A percentile compares a stretch with the other conserved stretches of the same genome.
Evolutionary conservation across 148 eudicot species (phyloP).

Genomic region (Heliamphora exappendiculata): DNA sequence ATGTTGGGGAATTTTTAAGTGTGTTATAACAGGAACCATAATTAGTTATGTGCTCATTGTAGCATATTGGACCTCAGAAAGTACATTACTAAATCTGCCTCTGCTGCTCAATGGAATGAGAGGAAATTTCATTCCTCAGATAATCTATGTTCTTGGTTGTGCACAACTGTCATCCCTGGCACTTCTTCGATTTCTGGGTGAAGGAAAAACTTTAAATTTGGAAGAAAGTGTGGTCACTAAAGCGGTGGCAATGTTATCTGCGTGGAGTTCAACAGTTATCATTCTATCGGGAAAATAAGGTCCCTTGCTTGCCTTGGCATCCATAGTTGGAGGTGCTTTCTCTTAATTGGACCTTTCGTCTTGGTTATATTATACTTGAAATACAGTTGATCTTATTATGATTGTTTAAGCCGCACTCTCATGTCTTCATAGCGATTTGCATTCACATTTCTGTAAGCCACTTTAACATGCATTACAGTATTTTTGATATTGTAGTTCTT

Average conservation of each 20-base stretch:
- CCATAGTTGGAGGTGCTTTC: conserved; percentile 67
- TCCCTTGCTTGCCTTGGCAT: conserved; percentile 54
- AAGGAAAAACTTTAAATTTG: conserved; percentile 23
- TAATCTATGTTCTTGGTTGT: conserved; percentile 58
- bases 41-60: conserved; percentile 59
- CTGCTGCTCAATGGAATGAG: conserved; percentile 23
- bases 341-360: not conserved
- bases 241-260: conserved; percentile 62
- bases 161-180: conserved; percentile 49
- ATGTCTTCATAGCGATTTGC: not conserved
- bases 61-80: conserved; percentile 55
- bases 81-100: conserved; percentile 38
- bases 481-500: not conserved
- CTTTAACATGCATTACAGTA: not conserved
- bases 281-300: conserved; percentile 91
- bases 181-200: conserved; percentile 32
- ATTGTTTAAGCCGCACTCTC: not conserved
- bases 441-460: not conserved
- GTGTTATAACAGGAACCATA: conserved; percentile 46
- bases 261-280: conserved; percentile 72
- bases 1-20: conserved; percentile 32
- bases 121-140: conserved; percentile 52
- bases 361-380: not conserved
- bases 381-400: not conserved
- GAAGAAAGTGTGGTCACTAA: conserved; percentile 39